Conservation (phyloP, 177 flowering plant species). For the Tripterygium wilfordii region DNA sequence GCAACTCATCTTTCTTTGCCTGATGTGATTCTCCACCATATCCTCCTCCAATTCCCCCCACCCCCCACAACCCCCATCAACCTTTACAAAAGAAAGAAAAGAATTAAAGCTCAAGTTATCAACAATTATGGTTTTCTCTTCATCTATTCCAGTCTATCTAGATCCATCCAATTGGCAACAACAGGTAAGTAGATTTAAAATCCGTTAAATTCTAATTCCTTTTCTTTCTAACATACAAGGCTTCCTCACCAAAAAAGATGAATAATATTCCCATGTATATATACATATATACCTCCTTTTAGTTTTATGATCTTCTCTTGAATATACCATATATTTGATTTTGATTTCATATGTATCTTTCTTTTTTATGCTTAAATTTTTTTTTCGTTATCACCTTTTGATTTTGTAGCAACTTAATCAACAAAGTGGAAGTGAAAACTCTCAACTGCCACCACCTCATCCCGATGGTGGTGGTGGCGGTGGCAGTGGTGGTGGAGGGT, state of each 20-base stretch:
- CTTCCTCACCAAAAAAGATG: conserved; percentile 34
- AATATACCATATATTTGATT: conserved; percentile 39
- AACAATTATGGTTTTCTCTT: conserved; percentile 59
- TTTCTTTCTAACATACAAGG: background rate
- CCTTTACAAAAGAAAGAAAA: conserved; percentile 43
- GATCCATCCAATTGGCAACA: conserved; percentile 78
- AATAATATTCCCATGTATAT: conserved; percentile 35
- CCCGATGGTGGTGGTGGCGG: too few species aligned
- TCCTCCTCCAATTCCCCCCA: too few species aligned
- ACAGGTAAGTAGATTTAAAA: too few species aligned
- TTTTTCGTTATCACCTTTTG: conserved; percentile 4
- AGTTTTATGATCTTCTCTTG: conserved; percentile 16
- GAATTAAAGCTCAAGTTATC: conserved; percentile 10
- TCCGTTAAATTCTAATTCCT: too few species aligned
- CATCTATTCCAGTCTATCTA: conserved; percentile 51
- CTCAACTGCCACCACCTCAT: conserved; percentile 21
- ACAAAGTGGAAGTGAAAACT: conserved; percentile 14
- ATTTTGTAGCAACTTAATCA: conserved; percentile 34
- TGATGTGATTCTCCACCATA: conserved; percentile 55
- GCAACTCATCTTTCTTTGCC: conserved; percentile 31
- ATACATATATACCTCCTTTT: too few species aligned
- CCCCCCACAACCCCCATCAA: too few species aligned
- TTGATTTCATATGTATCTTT: conserved; percentile 1
- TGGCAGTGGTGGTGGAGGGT: conserved; percentile 19
- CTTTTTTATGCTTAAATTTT: conserved; percentile 7